Conservation (phyloP, 352 stramenopile species). For the Pythium biforme region DNA sequence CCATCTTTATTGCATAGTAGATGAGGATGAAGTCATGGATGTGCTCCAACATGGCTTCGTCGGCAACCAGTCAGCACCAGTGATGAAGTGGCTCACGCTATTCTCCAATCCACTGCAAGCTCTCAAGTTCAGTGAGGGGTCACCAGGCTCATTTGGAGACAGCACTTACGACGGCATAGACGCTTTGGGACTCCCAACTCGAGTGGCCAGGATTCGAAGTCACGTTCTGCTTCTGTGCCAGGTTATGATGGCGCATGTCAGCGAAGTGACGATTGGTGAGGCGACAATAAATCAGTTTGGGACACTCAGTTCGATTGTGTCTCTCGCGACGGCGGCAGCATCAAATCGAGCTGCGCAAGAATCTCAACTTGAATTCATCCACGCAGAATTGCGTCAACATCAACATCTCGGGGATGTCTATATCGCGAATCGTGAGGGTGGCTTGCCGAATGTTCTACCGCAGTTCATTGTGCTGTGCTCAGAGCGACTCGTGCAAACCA, state of each 20-base stretch:
- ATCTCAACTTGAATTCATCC: neutral
- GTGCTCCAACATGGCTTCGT: constrained; percentile 40
- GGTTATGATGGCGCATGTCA: constrained; percentile 12
- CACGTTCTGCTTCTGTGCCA: constrained; percentile 18
- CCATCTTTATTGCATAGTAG: constrained; percentile 43
- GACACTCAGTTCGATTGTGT: constrained; percentile 13
- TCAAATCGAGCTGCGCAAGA: neutral
- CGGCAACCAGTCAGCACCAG: neutral
- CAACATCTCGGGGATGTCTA: constrained; percentile 11
- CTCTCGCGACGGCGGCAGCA: neutral
- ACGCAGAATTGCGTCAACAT: neutral
- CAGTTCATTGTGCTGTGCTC: constrained; percentile 24
- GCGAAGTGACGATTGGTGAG: constrained; percentile 14
- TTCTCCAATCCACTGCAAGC: constrained; percentile 23
- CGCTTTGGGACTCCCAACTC: neutral
- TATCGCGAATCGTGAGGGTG: neutral
- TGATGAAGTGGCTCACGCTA: constrained; percentile 17
- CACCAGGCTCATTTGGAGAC: neutral
- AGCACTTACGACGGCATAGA: neutral
- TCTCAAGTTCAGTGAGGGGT: constrained; percentile 7
- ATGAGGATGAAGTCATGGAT: constrained; percentile 33
- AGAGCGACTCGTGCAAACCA: neutral
- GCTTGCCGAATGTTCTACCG: constrained; percentile 3
- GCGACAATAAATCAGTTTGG: neutral
- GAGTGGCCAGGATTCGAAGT: constrained; percentile 1